phyloP scores from a whole-genome alignment of 2,329 filamentous ascomycete species.

The Mycosphaerella arachidis region DNA sequence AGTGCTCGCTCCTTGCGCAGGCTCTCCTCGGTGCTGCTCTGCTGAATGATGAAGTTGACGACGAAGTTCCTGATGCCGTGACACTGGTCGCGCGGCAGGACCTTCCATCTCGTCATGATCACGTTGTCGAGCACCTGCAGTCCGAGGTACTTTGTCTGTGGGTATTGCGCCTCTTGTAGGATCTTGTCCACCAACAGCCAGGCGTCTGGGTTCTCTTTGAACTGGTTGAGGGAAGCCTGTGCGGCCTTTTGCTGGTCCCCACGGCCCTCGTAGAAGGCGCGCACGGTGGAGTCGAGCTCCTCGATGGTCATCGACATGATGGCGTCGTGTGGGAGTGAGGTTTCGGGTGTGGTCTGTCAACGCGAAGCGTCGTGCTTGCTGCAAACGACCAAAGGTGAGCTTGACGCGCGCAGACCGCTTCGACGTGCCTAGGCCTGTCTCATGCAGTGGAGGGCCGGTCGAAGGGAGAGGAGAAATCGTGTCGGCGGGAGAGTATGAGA shows the following conservation, averaged over 20 bases:
- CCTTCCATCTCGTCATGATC: constrained; percentile 98
- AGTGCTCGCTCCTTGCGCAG: constrained; percentile 80
- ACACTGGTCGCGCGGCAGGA: constrained; percentile 91
- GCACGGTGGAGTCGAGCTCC: constrained; percentile 95
- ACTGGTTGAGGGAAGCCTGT: constrained; percentile 88
- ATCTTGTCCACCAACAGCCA: constrained; percentile 98
- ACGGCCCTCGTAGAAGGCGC: constrained; percentile 94
- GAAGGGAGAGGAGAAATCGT: constrained; percentile 5
- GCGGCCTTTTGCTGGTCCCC: constrained; percentile 96
- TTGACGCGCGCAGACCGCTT: constrained; percentile 32
- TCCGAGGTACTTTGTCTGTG: constrained; percentile 95
- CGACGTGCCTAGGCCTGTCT: constrained; percentile 19
- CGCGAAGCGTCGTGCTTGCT: constrained; percentile 18
- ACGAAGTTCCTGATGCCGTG: constrained; percentile 98
- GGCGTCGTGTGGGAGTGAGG: constrained; percentile 17
- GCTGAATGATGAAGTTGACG: constrained; percentile 95
- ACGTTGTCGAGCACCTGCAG: constrained; percentile 97
- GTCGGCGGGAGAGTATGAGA: constrained; percentile 4
- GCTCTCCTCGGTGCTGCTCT: constrained; percentile 83
- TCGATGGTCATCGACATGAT: constrained; percentile 69
- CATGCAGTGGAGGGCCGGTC: constrained; percentile 24
- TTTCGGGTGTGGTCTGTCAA: constrained; percentile 12
- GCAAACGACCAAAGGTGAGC: constrained; percentile 15
- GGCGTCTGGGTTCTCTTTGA: constrained; percentile 97
- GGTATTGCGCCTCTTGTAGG: constrained; percentile 84